Evolutionary conservation across 441 rosid species (phyloP).

Genomic region (Macaranga tanarius): DNA sequence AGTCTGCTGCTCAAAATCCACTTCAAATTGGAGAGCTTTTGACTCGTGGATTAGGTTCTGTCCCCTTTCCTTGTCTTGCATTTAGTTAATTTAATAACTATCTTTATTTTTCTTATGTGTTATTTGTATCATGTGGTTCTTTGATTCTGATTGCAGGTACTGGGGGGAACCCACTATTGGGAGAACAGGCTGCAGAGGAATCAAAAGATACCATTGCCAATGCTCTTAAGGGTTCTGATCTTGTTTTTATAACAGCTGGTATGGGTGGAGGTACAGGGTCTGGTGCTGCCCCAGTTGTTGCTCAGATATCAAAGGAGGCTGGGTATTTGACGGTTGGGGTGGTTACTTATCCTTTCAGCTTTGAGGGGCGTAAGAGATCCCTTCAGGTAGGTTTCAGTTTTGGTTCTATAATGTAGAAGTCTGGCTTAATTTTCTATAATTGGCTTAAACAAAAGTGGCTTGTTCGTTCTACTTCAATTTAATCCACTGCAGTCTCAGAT

Average conservation of each 20-base stretch:
- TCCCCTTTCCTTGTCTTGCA: background rate
- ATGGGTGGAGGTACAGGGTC: slow-evolving; percentile 99
- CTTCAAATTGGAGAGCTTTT: slow-evolving; percentile 94
- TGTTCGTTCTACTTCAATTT: background rate
- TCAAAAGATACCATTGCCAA: slow-evolving; percentile 80
- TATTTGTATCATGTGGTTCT: slow-evolving; percentile 4
- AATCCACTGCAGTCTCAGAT: background rate
- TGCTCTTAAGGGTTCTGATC: slow-evolving; percentile 96
- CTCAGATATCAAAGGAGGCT: slow-evolving; percentile 86
- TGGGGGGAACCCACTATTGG: slow-evolving; percentile 89
- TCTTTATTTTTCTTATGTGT: background rate
- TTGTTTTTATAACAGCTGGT: slow-evolving; percentile 95
- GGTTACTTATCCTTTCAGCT: slow-evolving; percentile 96
- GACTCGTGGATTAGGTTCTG: slow-evolving; percentile 94
- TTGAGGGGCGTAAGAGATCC: slow-evolving; percentile 96
- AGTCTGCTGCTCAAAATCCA: slow-evolving; percentile 81
- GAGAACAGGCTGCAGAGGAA: slow-evolving; percentile 98
- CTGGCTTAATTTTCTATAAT: background rate
- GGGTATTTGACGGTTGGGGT: slow-evolving; percentile 98
- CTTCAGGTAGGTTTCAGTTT: slow-evolving; percentile 57
- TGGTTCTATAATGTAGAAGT: background rate
- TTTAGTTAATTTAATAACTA: background rate
- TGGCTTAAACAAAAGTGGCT: background rate
- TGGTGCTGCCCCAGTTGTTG: slow-evolving; percentile 99
- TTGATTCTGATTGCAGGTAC: slow-evolving; percentile 54